phyloP scores from a whole-genome alignment of 345 rosid species.

The Mangifera indica region DNA sequence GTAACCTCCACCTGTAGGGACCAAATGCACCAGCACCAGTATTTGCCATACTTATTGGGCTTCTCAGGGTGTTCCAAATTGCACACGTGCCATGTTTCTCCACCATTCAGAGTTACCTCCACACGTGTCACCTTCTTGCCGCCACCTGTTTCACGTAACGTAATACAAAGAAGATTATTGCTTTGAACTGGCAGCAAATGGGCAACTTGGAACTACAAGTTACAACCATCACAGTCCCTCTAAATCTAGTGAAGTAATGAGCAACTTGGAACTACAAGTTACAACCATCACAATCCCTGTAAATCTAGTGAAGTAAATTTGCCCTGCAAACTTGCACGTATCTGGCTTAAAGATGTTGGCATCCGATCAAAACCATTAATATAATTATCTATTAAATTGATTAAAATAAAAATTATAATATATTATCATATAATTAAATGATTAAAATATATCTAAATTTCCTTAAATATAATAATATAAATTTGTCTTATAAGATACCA shows the following conservation, averaged over 20 bases:
- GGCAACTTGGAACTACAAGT: not conserved
- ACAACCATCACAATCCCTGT: too few species aligned
- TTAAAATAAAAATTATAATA: too few species aligned
- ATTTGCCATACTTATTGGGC: conserved; percentile 66
- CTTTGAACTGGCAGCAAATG: not conserved
- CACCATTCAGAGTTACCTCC: conserved; percentile 89
- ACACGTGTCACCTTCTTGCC: conserved; percentile 96
- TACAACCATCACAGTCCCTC: too few species aligned
- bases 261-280: not conserved
- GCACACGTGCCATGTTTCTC: conserved; percentile 91
- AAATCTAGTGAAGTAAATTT: too few species aligned
- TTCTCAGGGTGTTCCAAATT: conserved; percentile 67
- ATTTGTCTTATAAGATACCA: not conserved
- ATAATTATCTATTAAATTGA: too few species aligned
- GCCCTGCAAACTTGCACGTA: too few species aligned
- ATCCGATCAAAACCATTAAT: too few species aligned
- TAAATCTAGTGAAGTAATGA: too few species aligned
- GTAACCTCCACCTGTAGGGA: conserved; percentile 78
- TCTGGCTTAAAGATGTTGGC: too few species aligned
- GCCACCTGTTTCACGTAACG: conserved; percentile 54
- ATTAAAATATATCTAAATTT: too few species aligned
- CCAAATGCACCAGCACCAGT: conserved; percentile 99
- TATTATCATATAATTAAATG: too few species aligned
- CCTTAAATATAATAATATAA: not conserved
- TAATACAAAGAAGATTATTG: conserved; percentile 14